phyloP scores from a whole-genome alignment of 2,329 filamentous ascomycete genomes.

The Exophiala mesophila region DNA sequence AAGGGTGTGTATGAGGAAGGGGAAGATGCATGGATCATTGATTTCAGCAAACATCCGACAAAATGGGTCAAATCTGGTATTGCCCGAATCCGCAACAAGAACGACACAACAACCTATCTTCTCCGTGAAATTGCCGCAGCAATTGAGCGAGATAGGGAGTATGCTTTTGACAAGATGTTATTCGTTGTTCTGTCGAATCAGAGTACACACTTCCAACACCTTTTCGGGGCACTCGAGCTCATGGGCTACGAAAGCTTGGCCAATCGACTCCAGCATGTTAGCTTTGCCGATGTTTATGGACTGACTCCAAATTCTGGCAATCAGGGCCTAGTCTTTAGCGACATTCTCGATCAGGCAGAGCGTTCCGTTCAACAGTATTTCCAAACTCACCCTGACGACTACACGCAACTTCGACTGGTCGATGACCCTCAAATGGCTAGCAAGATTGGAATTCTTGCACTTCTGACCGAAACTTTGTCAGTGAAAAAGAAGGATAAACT shows the following conservation, averaged over 20 bases:
- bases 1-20: slow-evolving; percentile 64
- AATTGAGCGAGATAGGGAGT: slow-evolving; percentile 57
- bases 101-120: slow-evolving; percentile 68
- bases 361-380: slow-evolving; percentile 91
- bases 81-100: slow-evolving; percentile 60
- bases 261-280: slow-evolving; percentile 66
- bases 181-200: slow-evolving; percentile 71
- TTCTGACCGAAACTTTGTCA: slow-evolving; percentile 91
- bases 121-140: slow-evolving; percentile 74
- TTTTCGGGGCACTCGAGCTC: slow-evolving; percentile 72
- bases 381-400: slow-evolving; percentile 76
- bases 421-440: slow-evolving; percentile 72
- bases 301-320: slow-evolving; percentile 68
- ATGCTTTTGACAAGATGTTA: slow-evolving; percentile 71
- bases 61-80: slow-evolving; percentile 68
- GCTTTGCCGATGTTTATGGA: slow-evolving; percentile 67
- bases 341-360: slow-evolving; percentile 66
- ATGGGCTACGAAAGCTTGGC: slow-evolving; percentile 65
- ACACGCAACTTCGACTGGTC: slow-evolving; percentile 62
- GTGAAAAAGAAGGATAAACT: slow-evolving; percentile 66
- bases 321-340: slow-evolving; percentile 56
- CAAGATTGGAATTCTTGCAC: slow-evolving; percentile 74
- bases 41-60: slow-evolving; percentile 63
- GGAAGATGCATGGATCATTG: slow-evolving; percentile 66
- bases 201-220: slow-evolving; percentile 66